Evolutionary conservation across 1,139 yeast species (phyloP).

Genomic region (Yamadazyma conglobata): DNA sequence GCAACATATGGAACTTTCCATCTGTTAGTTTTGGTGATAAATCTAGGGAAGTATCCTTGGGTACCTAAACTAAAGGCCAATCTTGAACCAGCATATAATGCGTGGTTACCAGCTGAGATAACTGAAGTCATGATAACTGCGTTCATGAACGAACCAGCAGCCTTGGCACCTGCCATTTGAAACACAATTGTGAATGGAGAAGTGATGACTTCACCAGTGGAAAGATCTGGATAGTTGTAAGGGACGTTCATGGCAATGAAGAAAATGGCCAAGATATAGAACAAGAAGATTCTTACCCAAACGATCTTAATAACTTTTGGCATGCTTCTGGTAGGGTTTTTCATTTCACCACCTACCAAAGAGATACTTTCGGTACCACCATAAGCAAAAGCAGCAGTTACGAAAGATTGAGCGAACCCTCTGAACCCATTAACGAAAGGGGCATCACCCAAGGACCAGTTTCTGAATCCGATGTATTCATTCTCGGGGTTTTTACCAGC

Average conservation of each 20-base stretch:
- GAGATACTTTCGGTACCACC: conserved; percentile 68
- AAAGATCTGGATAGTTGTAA: conserved; percentile 36
- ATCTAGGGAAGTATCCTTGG: conserved; percentile 38
- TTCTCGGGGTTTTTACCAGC: conserved; percentile 32
- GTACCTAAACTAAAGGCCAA: conserved; percentile 39
- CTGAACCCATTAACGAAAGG: conserved; percentile 40
- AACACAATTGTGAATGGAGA: conserved; percentile 67
- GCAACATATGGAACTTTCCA: conserved; percentile 39
- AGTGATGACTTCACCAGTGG: conserved; percentile 43
- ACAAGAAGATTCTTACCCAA: conserved; percentile 47
- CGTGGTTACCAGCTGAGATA: conserved; percentile 47
- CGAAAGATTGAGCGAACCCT: conserved; percentile 39
- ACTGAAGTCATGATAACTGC: conserved; percentile 43
- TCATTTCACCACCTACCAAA: conserved; percentile 64
- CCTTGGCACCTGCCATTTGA: conserved; percentile 48
- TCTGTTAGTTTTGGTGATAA: conserved; percentile 33
- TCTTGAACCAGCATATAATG: conserved; percentile 42
- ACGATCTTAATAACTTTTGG: conserved; percentile 58
- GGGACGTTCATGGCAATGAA: conserved; percentile 47
- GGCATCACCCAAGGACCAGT: conserved; percentile 39
- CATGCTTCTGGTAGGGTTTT: conserved; percentile 54
- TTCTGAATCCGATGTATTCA: conserved; percentile 38
- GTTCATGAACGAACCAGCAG: conserved; percentile 43
- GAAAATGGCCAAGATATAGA: conserved; percentile 39
- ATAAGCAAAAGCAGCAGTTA: conserved; percentile 62